Percentiles rank a stretch among this genome's conserved stretches.
Conservation (phyloP, 495 filamentous ascomycete genomes). For the Penicillium samsonianum region DNA sequence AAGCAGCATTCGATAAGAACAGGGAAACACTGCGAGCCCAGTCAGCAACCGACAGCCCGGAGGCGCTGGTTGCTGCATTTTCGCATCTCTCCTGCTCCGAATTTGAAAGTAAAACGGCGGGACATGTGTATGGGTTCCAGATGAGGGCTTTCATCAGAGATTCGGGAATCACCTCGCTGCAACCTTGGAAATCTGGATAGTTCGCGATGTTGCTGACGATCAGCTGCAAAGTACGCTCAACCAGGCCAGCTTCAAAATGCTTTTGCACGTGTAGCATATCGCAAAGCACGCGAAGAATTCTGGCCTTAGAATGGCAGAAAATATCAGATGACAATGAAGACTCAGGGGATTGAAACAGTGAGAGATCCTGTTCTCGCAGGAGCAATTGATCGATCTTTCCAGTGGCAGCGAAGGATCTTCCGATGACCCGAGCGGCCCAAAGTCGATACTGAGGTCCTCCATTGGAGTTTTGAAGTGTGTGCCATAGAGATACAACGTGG, state of each 20-base stretch:
- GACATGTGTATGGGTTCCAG: conserved; percentile 48
- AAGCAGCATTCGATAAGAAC: conserved; percentile 59
- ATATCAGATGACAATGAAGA: conserved; percentile 14
- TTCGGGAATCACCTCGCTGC: conserved; percentile 43
- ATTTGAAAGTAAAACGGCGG: conserved; percentile 22
- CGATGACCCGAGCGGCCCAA: conserved; percentile 84
- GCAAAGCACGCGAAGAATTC: conserved; percentile 65
- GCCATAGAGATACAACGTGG: conserved; percentile 68
- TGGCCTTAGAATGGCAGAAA: conserved; percentile 44
- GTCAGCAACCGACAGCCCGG: conserved; percentile 29
- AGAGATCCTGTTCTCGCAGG: conserved; percentile 42
- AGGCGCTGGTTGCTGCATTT: conserved; percentile 11
- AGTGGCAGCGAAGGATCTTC: conserved; percentile 77
- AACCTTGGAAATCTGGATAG: conserved; percentile 49
- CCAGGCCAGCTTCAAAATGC: conserved; percentile 64
- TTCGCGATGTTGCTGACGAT: conserved; percentile 61
- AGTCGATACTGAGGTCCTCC: conserved; percentile 69
- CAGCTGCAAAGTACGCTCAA: conserved; percentile 74
- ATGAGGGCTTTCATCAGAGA: conserved; percentile 45
- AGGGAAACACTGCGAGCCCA: conserved; percentile 70
- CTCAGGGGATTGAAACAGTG: conserved; percentile 22
- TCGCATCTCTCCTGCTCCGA: conserved; percentile 21
- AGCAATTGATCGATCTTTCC: conserved; percentile 56
- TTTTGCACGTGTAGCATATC: conserved; percentile 65
- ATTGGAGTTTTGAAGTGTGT: conserved; percentile 62